These are phyloP conservation scores for Glomus cerebriforme DNA, from an alignment of 192 early-diverging fungal species.

Conservation along the genomic window DNA sequence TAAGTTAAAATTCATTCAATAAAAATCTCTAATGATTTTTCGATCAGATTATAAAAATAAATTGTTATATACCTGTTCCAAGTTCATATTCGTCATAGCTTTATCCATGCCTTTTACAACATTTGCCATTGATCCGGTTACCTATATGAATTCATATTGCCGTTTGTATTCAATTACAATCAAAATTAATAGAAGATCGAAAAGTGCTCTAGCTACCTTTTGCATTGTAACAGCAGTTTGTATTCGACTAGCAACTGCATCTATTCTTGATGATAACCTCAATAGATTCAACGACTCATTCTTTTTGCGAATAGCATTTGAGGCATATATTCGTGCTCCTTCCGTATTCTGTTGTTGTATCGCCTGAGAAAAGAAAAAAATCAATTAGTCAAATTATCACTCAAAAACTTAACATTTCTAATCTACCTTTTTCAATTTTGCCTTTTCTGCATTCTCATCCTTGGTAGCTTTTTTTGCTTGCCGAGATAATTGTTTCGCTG, in stretches of 20 bases:
- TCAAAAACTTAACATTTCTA: not conserved
- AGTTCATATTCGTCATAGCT: constrained; percentile 93
- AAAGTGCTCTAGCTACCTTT: constrained; percentile 40
- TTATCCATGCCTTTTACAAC: constrained; percentile 94
- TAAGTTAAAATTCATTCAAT: not conserved
- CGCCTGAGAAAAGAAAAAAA: constrained; percentile 53
- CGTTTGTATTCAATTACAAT: not conserved
- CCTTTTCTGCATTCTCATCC: constrained; percentile 79
- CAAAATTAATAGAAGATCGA: not conserved
- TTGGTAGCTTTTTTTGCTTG: constrained; percentile 85
- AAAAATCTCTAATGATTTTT: not conserved
- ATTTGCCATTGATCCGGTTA: constrained; percentile 80
- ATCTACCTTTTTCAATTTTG: constrained; percentile 84
- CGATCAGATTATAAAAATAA: not conserved
- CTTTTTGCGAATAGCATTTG: constrained; percentile 97
- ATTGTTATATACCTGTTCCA: constrained; percentile 74
- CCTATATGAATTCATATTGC: constrained; percentile 35
- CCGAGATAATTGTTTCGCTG: constrained; percentile 84
- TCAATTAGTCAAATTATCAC: not conserved
- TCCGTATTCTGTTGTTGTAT: constrained; percentile 93
- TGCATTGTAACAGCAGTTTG: constrained; percentile 96
- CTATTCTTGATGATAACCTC: constrained; percentile 85
- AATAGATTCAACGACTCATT: constrained; percentile 90
- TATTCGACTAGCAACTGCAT: constrained; percentile 87
- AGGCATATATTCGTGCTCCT: constrained; percentile 89